Conservation (phyloP, 768 basidiomycete species). For the Suillus luteus region DNA sequence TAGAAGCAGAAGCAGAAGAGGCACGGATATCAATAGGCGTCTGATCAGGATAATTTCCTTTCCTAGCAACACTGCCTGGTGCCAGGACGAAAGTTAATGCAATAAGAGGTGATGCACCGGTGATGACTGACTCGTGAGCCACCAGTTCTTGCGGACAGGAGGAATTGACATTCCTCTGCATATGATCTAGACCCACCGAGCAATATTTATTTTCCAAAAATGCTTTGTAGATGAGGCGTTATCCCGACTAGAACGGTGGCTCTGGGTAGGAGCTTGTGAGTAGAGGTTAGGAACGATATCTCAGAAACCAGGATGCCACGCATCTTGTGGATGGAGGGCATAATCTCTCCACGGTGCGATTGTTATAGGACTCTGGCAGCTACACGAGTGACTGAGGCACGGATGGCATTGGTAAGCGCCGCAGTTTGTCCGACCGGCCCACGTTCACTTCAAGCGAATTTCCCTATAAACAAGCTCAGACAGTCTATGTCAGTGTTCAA, state of each 20-base stretch:
- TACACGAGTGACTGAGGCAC: neutral
- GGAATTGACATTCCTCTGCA: neutral
- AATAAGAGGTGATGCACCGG: too few relatives aligned
- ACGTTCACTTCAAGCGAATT: neutral
- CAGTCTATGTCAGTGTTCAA: neutral
- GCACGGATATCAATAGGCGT: neutral
- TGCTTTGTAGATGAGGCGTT: neutral
- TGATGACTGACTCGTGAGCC: neutral
- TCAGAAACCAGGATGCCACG: neutral
- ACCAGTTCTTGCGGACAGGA: neutral
- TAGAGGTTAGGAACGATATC: neutral
- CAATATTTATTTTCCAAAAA: neutral
- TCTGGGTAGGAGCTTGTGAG: neutral
- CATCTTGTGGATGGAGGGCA: neutral
- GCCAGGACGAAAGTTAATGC: neutral
- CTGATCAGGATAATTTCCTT: neutral
- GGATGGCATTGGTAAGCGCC: neutral
- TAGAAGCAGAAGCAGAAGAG: neutral
- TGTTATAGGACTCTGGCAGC: neutral
- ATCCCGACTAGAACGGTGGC: neutral
- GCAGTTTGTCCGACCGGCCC: neutral
- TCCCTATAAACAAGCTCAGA: neutral
- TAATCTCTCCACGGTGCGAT: neutral
- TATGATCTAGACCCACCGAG: neutral
- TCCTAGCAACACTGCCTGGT: neutral